Evolutionary conservation across 768 basidiomycete species (phyloP), one percentile per base, ranked within the genome.

Genomic region (Gyrodon lividus): DNA sequence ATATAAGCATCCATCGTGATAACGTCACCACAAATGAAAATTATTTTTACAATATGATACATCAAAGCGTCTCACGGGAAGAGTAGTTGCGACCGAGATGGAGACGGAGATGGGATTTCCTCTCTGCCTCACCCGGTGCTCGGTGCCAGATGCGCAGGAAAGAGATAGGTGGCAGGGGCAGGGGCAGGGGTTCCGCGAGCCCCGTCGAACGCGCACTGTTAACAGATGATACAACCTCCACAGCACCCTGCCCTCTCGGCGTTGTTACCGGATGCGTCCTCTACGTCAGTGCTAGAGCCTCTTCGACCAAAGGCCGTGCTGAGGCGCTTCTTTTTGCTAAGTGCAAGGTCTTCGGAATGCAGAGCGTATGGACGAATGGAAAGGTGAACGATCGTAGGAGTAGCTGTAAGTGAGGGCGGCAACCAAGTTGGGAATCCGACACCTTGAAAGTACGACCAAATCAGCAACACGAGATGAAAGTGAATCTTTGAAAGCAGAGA

Each of bases 381-480:
- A 33, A 91, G 74, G 61, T 91, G 88, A 28, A 90, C 82, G 33
- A 91, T 88, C 0, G 87, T 89, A 1, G 83, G 74, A 2, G 65
- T 42, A 0, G 57, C 49, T 1, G 67, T 45, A 24, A 72, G 34
- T 57, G 75, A n/a, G 0, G 73, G 69, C 0, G 60, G 46, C 7
- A 69, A 44, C 1, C 51, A 58, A 3, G 69, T 43, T 3, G 63
- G 44, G 67, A 74, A 68, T 66, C 66, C 51, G 67, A 70, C 43
- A n/a, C 51, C 67, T 68, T 41, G 34, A 26, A 10, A 30, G 39
- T 17, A 33, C 30, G 22, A 46, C 24, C 7, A 13, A 19, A 37
- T 37, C 30, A 34, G 30, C 24, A 19, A n/a, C n/a, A n/a, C n/a
- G n/a, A 44, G 2, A 13, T 40, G 22, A 38, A 46, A 44, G 5